Evolutionary conservation across 2,329 filamentous ascomycete genomes (phyloP).

Genomic region (Trichophyton rubrum): DNA sequence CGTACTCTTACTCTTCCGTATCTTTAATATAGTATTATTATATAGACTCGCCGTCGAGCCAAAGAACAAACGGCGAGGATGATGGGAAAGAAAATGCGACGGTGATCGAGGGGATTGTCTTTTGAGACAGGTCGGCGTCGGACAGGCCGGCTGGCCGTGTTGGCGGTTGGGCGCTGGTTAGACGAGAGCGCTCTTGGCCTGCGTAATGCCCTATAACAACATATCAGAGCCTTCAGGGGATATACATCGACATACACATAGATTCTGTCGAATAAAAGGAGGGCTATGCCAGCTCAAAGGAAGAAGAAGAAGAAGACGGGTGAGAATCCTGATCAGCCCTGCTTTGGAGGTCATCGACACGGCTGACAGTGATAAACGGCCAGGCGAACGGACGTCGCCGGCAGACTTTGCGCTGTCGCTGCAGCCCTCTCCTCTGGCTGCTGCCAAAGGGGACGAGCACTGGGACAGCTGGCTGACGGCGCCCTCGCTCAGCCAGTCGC

Average conservation of each 20-base stretch:
- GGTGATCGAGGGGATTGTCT: too few relatives aligned
- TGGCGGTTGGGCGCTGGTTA: background rate
- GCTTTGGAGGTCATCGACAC: background rate
- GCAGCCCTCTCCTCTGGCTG: constrained; percentile 17
- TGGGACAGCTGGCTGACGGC: constrained; percentile 22
- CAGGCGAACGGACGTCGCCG: background rate
- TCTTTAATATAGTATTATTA: too few relatives aligned
- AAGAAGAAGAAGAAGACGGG: background rate
- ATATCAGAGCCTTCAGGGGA: background rate
- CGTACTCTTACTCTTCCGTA: too few relatives aligned
- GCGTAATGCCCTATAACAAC: background rate
- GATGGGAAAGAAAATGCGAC: too few relatives aligned
- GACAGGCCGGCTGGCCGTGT: background rate
- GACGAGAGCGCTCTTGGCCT: background rate
- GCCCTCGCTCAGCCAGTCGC: constrained; percentile 18
- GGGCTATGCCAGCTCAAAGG: background rate
- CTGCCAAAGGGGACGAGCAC: constrained; percentile 2
- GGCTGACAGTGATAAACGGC: background rate
- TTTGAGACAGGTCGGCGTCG: background rate
- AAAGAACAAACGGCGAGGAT: too few relatives aligned
- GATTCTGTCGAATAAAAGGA: background rate
- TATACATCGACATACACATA: too few relatives aligned
- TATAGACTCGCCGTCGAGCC: too few relatives aligned
- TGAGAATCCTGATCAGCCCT: background rate
- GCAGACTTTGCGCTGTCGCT: constrained; percentile 17